A percentile compares a stretch with the other conserved stretches of the same genome.
These are phyloP conservation scores for Neurospora tetrasperma DNA, from an alignment of 495 filamentous ascomycete genomes.

Conservation along the genomic window DNA sequence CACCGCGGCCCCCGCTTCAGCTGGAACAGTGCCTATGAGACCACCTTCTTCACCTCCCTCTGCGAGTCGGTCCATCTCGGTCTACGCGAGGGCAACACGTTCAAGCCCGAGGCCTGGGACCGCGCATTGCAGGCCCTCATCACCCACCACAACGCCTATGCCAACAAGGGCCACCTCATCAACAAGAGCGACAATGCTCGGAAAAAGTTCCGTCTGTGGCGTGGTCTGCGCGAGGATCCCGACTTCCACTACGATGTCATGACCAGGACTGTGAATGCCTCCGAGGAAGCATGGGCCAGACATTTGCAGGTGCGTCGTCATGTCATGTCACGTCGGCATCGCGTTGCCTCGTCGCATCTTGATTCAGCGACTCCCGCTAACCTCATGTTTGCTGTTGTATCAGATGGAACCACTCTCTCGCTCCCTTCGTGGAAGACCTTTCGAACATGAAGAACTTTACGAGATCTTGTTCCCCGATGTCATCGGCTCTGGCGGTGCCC, in stretches of 20 bases:
- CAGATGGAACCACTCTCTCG: slow-evolving; percentile 40
- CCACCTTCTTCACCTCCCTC: slow-evolving; percentile 41
- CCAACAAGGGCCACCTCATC: slow-evolving; percentile 41
- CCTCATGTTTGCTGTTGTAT: background rate
- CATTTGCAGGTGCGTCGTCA: slow-evolving; percentile 34
- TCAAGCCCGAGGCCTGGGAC: slow-evolving; percentile 43
- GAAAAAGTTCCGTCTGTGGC: slow-evolving; percentile 44
- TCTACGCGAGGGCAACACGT: slow-evolving; percentile 39
- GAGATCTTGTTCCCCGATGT: slow-evolving; percentile 41
- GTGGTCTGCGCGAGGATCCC: slow-evolving; percentile 39
- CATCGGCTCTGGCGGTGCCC: slow-evolving; percentile 38
- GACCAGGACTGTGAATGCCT: slow-evolving; percentile 34
- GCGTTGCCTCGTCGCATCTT: background rate
- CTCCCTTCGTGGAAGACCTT: slow-evolving; percentile 35
- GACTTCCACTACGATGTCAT: slow-evolving; percentile 36
- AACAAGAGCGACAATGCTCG: slow-evolving; percentile 46
- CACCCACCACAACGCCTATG: slow-evolving; percentile 36
- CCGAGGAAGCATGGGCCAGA: slow-evolving; percentile 37
- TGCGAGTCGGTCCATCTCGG: slow-evolving; percentile 40
- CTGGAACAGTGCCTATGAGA: slow-evolving; percentile 38
- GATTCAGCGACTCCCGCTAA: background rate
- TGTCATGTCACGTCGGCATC: background rate
- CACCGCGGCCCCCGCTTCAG: slow-evolving; percentile 41
- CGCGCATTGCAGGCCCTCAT: slow-evolving; percentile 35
- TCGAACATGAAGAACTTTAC: slow-evolving; percentile 43